Evolutionary conservation across 495 filamentous ascomycete species (phyloP).

Genomic region (Penicillium canariense): DNA sequence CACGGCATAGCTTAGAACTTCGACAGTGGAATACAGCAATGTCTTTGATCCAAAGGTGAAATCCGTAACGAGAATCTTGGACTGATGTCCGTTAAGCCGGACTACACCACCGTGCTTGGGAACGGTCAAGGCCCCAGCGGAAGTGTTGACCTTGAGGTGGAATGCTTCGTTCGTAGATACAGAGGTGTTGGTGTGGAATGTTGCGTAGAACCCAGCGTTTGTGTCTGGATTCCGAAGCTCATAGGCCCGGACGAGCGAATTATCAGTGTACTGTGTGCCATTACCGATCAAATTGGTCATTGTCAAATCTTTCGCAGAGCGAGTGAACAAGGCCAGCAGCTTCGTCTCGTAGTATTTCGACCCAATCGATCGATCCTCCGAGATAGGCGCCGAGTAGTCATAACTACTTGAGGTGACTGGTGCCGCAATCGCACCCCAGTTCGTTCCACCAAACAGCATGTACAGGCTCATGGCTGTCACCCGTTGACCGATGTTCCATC

Average conservation of each 20-base stretch:
- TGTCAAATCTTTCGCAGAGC: constrained; percentile 52
- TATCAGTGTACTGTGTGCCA: constrained; percentile 56
- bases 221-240: constrained; percentile 57
- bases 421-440: constrained; percentile 52
- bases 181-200: constrained; percentile 49
- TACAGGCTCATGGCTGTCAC: constrained; percentile 54
- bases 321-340: constrained; percentile 53
- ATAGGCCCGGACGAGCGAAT: constrained; percentile 41
- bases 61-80: constrained; percentile 61
- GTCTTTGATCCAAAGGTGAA: constrained; percentile 50
- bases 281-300: constrained; percentile 54
- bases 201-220: constrained; percentile 55
- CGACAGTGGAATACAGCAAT: constrained; percentile 59
- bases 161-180: constrained; percentile 47
- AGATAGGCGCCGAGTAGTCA: constrained; percentile 60
- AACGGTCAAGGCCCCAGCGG: constrained; percentile 48
- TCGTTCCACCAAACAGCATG: constrained; percentile 62
- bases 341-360: constrained; percentile 63
- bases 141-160: constrained; percentile 53
- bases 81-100: constrained; percentile 55
- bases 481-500: constrained; percentile 55
- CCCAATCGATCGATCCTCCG: constrained; percentile 55
- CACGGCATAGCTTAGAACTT: constrained; percentile 52
- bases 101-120: constrained; percentile 39
- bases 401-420: constrained; percentile 52